phyloP scores from a whole-genome alignment of 31 red algal genomes.

The Asparagopsis taxiformis region DNA sequence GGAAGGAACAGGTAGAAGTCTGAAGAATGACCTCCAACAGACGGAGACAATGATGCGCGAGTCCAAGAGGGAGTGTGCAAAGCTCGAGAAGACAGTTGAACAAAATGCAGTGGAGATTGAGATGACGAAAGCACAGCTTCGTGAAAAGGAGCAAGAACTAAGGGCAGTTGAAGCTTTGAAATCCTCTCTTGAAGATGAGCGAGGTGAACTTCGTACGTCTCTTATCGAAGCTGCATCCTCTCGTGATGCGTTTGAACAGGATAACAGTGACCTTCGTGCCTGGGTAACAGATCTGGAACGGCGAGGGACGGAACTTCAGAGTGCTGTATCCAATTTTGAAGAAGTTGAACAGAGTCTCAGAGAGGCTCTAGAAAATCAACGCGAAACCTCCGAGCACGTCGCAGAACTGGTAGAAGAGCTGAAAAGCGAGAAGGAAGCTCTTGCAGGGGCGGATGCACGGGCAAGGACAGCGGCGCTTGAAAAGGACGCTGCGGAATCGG shows the following conservation, averaged over 20 bases:
- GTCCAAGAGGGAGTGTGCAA: not conserved
- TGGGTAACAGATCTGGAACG: slow-evolving; percentile 62
- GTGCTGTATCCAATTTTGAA: slow-evolving; percentile 45
- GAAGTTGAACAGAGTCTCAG: slow-evolving; percentile 45
- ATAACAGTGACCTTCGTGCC: slow-evolving; percentile 43
- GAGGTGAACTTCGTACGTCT: slow-evolving; percentile 19
- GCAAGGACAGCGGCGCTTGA: slow-evolving; percentile 22
- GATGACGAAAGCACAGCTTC: slow-evolving; percentile 9
- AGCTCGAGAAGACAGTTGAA: not conserved
- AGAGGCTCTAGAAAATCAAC: slow-evolving; percentile 44
- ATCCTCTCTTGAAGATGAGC: slow-evolving; percentile 12
- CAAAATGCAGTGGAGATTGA: slow-evolving; percentile 2
- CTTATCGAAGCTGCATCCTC: slow-evolving; percentile 4
- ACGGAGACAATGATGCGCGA: not conserved
- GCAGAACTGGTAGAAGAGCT: slow-evolving; percentile 35
- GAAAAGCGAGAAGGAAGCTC: slow-evolving; percentile 10
- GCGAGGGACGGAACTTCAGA: slow-evolving; percentile 41
- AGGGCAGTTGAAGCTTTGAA: not conserved
- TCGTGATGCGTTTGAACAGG: slow-evolving; percentile 34
- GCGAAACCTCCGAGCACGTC: slow-evolving; percentile 22
- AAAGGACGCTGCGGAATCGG: slow-evolving; percentile 34
- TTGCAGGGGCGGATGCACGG: slow-evolving; percentile 23
- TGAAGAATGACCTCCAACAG: slow-evolving; percentile 12
- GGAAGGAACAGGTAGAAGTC: slow-evolving; percentile 12
- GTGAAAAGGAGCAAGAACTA: slow-evolving; percentile 1